These are phyloP conservation scores for Trifolium fragiferum DNA, from an alignment of 306 rosid species.

Conservation along the genomic window DNA sequence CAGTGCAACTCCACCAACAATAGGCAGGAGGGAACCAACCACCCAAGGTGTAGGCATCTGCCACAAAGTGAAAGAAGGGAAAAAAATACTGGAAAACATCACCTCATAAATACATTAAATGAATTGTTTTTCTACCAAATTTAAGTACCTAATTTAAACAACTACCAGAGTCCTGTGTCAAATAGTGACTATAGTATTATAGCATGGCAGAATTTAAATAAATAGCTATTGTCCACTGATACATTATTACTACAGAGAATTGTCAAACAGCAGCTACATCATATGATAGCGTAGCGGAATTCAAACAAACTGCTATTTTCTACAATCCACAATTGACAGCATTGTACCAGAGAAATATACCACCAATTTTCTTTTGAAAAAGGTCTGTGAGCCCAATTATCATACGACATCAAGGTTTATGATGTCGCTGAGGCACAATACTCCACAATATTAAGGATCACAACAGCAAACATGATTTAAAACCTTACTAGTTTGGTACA, in stretches of 20 bases:
- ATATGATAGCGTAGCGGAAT: background rate
- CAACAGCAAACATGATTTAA: background rate
- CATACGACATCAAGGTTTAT: background rate
- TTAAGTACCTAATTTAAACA: background rate
- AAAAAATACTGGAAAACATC: background rate
- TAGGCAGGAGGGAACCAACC: conserved; percentile 81
- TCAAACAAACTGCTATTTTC: background rate
- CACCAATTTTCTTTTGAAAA: background rate
- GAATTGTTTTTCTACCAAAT: background rate
- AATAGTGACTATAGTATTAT: background rate
- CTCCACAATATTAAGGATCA: background rate
- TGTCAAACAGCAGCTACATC: background rate
- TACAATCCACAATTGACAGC: background rate
- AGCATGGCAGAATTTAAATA: background rate
- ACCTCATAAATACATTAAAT: background rate
- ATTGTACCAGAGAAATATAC: background rate
- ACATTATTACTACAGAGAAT: too few species aligned
- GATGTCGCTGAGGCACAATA: background rate
- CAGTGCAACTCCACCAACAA: conserved; percentile 90
- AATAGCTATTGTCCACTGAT: background rate
- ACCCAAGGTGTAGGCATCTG: conserved; percentile 87
- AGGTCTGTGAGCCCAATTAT: background rate
- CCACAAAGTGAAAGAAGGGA: conserved; percentile 33
- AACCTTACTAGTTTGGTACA: background rate
- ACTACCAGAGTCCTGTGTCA: background rate